A percentile compares a stretch with the other conserved stretches of the same genome.
phyloP scores from a whole-genome alignment of 2,329 filamentous ascomycete species.

The Cyphellophora attinorum region DNA sequence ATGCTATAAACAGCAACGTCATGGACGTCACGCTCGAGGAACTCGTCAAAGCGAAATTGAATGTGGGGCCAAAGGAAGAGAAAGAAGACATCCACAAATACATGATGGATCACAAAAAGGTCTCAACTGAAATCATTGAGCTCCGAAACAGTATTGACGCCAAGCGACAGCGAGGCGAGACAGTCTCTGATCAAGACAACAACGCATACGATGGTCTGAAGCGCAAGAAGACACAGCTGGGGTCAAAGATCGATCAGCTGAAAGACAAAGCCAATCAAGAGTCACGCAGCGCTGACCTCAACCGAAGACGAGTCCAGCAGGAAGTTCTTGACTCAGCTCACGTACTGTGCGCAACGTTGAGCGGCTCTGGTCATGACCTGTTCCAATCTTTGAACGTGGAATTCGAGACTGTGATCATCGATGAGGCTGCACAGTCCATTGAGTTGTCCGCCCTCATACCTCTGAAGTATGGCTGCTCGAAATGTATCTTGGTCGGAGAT shows the following conservation, averaged over 20 bases:
- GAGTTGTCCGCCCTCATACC: conserved; percentile 94
- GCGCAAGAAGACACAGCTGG: conserved; percentile 64
- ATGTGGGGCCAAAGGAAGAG: conserved; percentile 31
- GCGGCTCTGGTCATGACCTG: conserved; percentile 93
- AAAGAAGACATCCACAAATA: conserved; percentile 51
- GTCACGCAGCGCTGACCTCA: conserved; percentile 76
- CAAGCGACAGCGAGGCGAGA: conserved; percentile 44
- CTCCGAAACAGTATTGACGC: conserved; percentile 64
- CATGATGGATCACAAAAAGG: conserved; percentile 56
- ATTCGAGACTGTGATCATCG: conserved; percentile 96
- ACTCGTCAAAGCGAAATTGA: conserved; percentile 67
- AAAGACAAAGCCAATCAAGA: conserved; percentile 78
- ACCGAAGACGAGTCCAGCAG: conserved; percentile 75
- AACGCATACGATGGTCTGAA: conserved; percentile 71
- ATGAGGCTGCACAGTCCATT: conserved; percentile 96
- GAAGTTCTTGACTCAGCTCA: conserved; percentile 84
- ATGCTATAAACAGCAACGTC: conserved; percentile 84
- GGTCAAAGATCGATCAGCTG: conserved; percentile 73
- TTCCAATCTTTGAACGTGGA: conserved; percentile 90
- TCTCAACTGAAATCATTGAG: conserved; percentile 57
- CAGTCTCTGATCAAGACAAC: conserved; percentile 45
- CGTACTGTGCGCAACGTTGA: conserved; percentile 89
- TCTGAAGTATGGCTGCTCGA: conserved; percentile 91
- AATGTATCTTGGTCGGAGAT: conserved; percentile 94
- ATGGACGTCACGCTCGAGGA: conserved; percentile 90